Conservation (phyloP, 176 grass and related monocot species). For the Dendrocalamus sinicus region DNA sequence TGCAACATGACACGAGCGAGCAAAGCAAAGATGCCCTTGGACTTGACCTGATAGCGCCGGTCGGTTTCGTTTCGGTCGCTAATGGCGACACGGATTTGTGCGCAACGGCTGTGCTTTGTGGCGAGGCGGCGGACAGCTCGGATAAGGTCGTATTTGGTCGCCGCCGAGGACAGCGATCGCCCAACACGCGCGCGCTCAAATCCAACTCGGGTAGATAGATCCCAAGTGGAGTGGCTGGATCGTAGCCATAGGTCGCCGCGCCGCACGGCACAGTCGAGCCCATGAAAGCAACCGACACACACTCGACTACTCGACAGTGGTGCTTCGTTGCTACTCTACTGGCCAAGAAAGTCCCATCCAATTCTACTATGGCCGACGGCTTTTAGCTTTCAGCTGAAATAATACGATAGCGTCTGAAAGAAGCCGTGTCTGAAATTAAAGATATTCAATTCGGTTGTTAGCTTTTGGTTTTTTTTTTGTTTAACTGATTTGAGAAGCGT, state of each 20-base stretch:
- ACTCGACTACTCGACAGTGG: too few relatives aligned
- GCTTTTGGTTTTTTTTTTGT: too few relatives aligned
- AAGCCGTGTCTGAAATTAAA: too few relatives aligned
- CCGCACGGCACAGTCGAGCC: neutral
- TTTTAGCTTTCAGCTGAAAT: too few relatives aligned
- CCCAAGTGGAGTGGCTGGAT: neutral
- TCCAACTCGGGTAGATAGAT: neutral
- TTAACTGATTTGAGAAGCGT: too few relatives aligned
- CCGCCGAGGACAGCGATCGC: slow-evolving; percentile 28
- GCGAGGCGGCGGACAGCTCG: neutral
- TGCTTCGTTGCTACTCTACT: too few relatives aligned
- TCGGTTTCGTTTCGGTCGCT: neutral
- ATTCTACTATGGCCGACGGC: too few relatives aligned
- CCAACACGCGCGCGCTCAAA: neutral
- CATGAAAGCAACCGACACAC: neutral
- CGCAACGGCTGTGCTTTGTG: slow-evolving; percentile 17
- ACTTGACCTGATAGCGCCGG: neutral
- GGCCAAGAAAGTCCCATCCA: too few relatives aligned
- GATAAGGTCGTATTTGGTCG: slow-evolving; percentile 14
- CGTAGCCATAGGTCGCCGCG: neutral
- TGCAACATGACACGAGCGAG: neutral
- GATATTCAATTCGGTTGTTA: too few relatives aligned
- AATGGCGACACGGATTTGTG: slow-evolving; percentile 28
- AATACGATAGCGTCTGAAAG: fast-evolving
- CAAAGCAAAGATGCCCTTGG: neutral